Evolutionary conservation across 1,284 basidiomycete genomes (phyloP), one percentile per base, ranked within the genome.

Genomic region (Anthracocystis panici-leucophaei): DNA sequence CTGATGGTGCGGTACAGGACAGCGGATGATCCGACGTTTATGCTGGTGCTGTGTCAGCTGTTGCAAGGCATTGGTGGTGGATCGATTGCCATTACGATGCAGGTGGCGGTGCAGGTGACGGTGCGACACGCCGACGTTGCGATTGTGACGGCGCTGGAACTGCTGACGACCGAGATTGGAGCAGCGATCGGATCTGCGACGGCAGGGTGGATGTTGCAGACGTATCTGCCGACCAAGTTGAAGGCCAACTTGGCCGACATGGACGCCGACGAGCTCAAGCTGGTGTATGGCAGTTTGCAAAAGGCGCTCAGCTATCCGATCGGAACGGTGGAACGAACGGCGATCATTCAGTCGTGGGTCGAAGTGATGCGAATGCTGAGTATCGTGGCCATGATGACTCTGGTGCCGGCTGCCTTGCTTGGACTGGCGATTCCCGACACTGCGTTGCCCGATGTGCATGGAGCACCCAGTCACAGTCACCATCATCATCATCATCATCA

Each of bases 1-100:
- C 55, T 82, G 49, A 81, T 84, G 84, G 67, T 82, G 50, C 73
- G 74, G 20, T 85, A 89, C 92, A 75, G 90, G 90, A 85, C 91
- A 90, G 25, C 89, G 90, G 51, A 90, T 89, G 53, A 89, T 88
- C 60, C 80, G 23, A 85, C 88, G 9, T 85, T 82, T 20, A 82
- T 85, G 63, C 79, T 87, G 56, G 85, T 87, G 41, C 69, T 85
- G 35, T 85, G 84, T 51, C 87, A 93, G 82, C 86, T 93, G 54
- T 87, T 93, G 40, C 92, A 93, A 85, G 92, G 92, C 57, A 86
- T 91, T 16, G 92, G 92, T 14, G 92, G 92, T 27, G 93, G 93
- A 23, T 89, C 93, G 72, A 91, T 92, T 0, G 89, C 91, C 1
- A 88, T 91, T 51, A 87, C 90, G 9, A 87, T 89, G 5, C 91